These are phyloP conservation scores for Monilinia fructicola DNA, from an alignment of 2,329 filamentous ascomycete genomes.

Conservation along the genomic window DNA sequence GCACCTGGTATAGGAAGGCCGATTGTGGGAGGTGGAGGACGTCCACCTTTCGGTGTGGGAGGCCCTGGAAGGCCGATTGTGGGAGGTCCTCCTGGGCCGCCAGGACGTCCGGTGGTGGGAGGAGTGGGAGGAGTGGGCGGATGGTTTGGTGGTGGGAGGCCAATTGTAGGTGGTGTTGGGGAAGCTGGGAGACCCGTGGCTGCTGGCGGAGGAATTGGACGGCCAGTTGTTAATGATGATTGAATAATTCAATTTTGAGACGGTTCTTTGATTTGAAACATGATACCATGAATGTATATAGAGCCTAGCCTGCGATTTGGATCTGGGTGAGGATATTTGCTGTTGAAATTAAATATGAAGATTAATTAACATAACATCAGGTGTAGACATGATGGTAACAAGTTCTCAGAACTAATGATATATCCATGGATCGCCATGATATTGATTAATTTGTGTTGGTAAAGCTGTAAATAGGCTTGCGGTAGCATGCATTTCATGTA, in stretches of 20 bases:
- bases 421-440: neutral
- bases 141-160: conserved; percentile 10
- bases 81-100: neutral
- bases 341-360: neutral
- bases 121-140: conserved; percentile 1
- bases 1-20: neutral
- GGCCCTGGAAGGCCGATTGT: neutral
- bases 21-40: neutral
- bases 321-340: neutral
- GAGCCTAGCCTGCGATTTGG: neutral
- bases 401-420: neutral
- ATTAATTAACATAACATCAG: neutral
- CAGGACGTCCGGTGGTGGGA: neutral
- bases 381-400: neutral
- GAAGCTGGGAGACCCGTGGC: neutral
- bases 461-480: neutral
- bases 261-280: neutral
- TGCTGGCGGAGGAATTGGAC: neutral
- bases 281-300: neutral
- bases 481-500: neutral
- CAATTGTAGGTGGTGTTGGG: neutral
- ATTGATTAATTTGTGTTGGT: neutral
- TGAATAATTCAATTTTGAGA: neutral
- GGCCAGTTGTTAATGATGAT: neutral
- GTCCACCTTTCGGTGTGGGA: neutral